These are phyloP conservation scores for Pichia scutulata DNA, from an alignment of 805 yeast species.

Conservation along the genomic window DNA sequence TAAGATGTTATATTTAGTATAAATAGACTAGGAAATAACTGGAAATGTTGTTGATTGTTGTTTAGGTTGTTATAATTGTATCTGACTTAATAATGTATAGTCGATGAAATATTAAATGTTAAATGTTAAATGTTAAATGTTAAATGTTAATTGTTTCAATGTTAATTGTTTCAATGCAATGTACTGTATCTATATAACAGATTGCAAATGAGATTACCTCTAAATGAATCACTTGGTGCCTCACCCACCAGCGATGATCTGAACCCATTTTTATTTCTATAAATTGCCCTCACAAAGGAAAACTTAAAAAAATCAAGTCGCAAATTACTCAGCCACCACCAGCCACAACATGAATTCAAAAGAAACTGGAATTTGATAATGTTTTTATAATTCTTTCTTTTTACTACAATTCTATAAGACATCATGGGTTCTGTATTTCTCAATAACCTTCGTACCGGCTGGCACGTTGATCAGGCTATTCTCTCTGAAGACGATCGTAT, in stretches of 20 bases:
- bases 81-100: background rate
- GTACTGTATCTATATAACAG: background rate
- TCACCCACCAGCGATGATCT: background rate
- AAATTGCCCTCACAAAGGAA: background rate
- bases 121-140: background rate
- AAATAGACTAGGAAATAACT: background rate
- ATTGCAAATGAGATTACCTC: background rate
- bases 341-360: background rate
- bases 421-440: constrained; percentile 74
- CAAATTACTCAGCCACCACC: background rate
- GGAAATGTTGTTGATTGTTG: background rate
- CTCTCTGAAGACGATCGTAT: constrained; percentile 82
- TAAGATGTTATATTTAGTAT: background rate
- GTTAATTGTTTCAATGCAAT: too few relatives aligned
- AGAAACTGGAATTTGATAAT: background rate
- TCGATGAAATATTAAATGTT: background rate
- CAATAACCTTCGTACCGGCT: constrained; percentile 75
- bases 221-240: background rate
- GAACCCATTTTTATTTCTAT: background rate
- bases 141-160: background rate
- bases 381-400: background rate
- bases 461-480: constrained; percentile 99
- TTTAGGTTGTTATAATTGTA: background rate
- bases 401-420: background rate
- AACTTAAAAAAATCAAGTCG: background rate